These are phyloP conservation scores for Penicillium coprophilum DNA, from an alignment of 495 filamentous ascomycete genomes.

Conservation along the genomic window DNA sequence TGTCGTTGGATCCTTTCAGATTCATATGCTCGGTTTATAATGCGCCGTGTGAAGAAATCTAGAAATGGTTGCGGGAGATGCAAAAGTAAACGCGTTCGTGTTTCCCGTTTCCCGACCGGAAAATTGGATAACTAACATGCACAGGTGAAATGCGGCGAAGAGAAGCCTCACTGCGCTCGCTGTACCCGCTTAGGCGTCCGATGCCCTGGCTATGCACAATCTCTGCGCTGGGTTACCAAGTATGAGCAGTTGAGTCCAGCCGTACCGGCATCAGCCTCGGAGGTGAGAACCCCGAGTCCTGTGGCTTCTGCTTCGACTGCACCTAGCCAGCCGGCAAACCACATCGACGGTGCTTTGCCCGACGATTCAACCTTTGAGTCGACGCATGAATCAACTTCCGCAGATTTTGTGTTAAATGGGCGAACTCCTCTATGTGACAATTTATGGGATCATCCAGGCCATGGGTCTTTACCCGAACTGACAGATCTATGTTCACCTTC, in stretches of 20 bases:
- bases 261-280: conserved; percentile 12
- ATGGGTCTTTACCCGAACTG: conserved; percentile 37
- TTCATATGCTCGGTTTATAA: conserved; percentile 15
- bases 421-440: conserved; percentile 31
- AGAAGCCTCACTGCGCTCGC: conserved; percentile 50
- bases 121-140: background rate
- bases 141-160: conserved; percentile 59
- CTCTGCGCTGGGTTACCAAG: conserved; percentile 56
- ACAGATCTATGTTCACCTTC: conserved; percentile 34
- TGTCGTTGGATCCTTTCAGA: conserved; percentile 5
- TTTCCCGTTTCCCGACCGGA: background rate
- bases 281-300: conserved; percentile 17
- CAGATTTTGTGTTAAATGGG: conserved; percentile 22
- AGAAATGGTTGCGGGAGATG: conserved; percentile 49
- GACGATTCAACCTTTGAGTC: conserved; percentile 11
- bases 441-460: conserved; percentile 38
- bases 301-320: conserved; percentile 6
- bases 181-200: conserved; percentile 49
- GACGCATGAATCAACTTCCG: conserved; percentile 8
- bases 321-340: conserved; percentile 2
- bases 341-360: conserved; percentile 3
- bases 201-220: conserved; percentile 56
- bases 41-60: conserved; percentile 51
- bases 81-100: conserved; percentile 52
- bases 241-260: conserved; percentile 32